phyloP scores from a whole-genome alignment of 2,329 filamentous ascomycete species.

The Fonsecaea pedrosoi region DNA sequence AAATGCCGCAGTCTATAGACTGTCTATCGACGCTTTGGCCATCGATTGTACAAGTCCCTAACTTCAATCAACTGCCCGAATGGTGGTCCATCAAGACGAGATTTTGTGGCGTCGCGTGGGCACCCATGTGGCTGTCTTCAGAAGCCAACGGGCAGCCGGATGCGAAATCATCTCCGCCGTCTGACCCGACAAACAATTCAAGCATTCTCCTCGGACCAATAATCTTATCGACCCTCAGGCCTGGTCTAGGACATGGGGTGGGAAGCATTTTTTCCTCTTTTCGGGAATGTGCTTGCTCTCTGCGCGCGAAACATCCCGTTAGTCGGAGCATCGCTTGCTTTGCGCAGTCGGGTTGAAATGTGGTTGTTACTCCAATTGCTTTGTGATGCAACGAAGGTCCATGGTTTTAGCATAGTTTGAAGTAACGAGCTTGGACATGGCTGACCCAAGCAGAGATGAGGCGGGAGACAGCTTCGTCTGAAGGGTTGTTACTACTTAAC shows the following conservation, averaged over 20 bases:
- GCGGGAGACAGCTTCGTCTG: not conserved
- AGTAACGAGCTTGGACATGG: not conserved
- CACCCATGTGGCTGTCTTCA: constrained; percentile 18
- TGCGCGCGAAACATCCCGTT: not conserved
- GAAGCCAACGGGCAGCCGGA: constrained; percentile 12
- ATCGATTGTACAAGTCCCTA: not conserved
- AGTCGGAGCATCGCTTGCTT: not conserved
- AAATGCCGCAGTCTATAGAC: not conserved
- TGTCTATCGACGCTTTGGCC: not conserved
- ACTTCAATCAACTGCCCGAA: not conserved
- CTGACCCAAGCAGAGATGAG: constrained; percentile 3
- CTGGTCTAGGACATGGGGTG: not conserved
- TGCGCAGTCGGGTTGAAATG: not conserved
- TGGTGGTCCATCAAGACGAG: not conserved
- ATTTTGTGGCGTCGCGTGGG: constrained; percentile 21
- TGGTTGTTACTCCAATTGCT: not conserved
- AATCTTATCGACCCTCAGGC: not conserved
- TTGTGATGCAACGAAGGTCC: constrained; percentile 18
- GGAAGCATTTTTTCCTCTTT: not conserved
- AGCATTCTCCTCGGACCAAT: constrained; percentile 4
- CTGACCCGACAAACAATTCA: constrained; percentile 13
- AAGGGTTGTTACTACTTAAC: not conserved
- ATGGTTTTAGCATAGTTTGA: not conserved
- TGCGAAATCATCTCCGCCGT: constrained; percentile 7
- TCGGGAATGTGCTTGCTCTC: not conserved